Evolutionary conservation across 495 filamentous ascomycete species (phyloP), one percentile per base, ranked within the genome.

Genomic region (Amphirosellinia nigrospora): DNA sequence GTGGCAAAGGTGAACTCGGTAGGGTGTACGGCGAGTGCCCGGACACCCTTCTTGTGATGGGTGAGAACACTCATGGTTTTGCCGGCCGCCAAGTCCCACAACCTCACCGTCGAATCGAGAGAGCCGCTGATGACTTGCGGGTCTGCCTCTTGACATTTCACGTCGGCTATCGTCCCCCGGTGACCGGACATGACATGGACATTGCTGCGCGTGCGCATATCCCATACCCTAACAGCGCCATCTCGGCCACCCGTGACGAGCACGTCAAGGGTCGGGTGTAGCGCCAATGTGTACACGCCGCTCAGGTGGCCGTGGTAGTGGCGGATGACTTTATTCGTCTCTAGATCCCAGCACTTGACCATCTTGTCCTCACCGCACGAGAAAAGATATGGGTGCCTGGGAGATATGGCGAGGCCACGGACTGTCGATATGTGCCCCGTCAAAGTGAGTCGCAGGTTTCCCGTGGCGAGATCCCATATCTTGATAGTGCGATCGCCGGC

Each of bases 331-430:
- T 97, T 97, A 80, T 99, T 99, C 9, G 93, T 96, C 78, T 99
- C 96, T 73, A 99, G 80, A 83, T 99, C 96, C 96, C 96, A 99
- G 83, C 96, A 98, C 81, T 98, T 98, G 43, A 99, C 96, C 94
- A 97, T 98, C 86, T 99, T 99, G 79, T 99, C 96, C 80, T 99
- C 96, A 62, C 93, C 96, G 74, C 96, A 98, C 16, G 93, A 97
- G 80, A 98, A 99, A 41, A 99, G 87, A 78, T 99, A 99, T 2
- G 96, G 96, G 79, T 99, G 96, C 61, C 96, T 85, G 19, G 94
- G 92, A 4, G 94, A 97, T 8, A 99, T 92, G 0, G 95, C 96
- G 59, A 99, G 84, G 8, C 96, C 96, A 55, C 96, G 90, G 19
- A 99, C 96, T 8, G 95, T 96, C 48, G 93, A 97, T 70, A 99